Base-by-base conservation (phyloP, 768 basidiomycete species). In the Kwoniella dejecticola region DNA sequence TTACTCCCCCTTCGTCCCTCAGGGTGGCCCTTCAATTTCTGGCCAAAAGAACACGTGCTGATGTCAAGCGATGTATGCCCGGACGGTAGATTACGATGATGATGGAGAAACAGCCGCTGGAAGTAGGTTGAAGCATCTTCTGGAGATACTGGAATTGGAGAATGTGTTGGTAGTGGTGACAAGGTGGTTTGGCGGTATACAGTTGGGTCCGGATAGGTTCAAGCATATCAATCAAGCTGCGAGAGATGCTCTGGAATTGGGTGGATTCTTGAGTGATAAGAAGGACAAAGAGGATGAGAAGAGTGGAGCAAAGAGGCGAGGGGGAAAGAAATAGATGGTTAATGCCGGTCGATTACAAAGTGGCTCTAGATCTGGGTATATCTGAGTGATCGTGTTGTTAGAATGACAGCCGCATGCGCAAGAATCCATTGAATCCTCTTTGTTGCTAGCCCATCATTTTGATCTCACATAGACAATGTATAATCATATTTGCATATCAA, bases 21-120 rank as follows among this genome's bases (percentile, higher is more conserved):
- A n/a, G n/a, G n/a, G n/a, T n/a, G n/a, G n/a, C n/a, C n/a, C n/a
- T n/a, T n/a, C n/a, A n/a, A n/a, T n/a, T n/a, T n/a, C n/a, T n/a
- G n/a, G n/a, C n/a, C n/a, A n/a, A n/a, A n/a, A n/a, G n/a, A n/a
- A n/a, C n/a, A n/a, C n/a, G n/a, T n/a, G n/a, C n/a, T n/a, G n/a
- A n/a, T n/a, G n/a, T n/a, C n/a, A n/a, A n/a, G n/a, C n/a, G n/a
- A n/a, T n/a, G n/a, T n/a, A n/a, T n/a, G n/a, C n/a, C n/a, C n/a
- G 81, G 84, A 85, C 71, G 83, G 29, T 66, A 91, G 94, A 97
- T 72, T 94, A 96, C 60, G 91, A 94, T 58, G 94, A 98, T 62
- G 90, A 97, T 60, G 91, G 93, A 1, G 95, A 99, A 80, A 87
- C 89, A 0, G 92, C 91, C 0, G 95, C 95, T 19, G 95, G 95